Conservation (phyloP, 176 grass and related monocot genomes). For the Carex cristatella region DNA sequence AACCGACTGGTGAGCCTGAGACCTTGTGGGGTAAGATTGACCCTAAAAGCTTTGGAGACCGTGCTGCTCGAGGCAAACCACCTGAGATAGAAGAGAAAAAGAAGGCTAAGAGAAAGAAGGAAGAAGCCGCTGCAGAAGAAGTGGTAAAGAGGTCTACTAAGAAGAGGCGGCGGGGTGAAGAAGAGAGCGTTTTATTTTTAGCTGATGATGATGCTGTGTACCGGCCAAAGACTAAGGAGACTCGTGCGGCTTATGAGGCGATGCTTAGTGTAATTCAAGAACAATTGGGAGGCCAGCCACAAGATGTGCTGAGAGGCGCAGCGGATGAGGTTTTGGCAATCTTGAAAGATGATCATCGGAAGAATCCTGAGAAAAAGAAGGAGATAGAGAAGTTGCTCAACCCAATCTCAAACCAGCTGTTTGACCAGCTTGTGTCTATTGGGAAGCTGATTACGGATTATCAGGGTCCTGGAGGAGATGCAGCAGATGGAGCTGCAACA, state of each 20-base stretch:
- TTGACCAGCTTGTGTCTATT: slow-evolving; percentile 76
- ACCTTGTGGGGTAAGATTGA: slow-evolving; percentile 76
- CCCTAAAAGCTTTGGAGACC: slow-evolving; percentile 66
- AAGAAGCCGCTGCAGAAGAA: slow-evolving; percentile 31
- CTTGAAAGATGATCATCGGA: slow-evolving; percentile 77
- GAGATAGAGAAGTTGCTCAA: slow-evolving; percentile 88
- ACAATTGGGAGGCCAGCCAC: slow-evolving; percentile 69
- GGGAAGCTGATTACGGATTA: slow-evolving; percentile 79
- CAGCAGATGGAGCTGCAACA: background rate
- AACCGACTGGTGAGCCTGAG: slow-evolving; percentile 90
- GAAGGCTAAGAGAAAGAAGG: slow-evolving; percentile 61
- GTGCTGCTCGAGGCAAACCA: slow-evolving; percentile 52
- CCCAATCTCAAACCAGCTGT: slow-evolving; percentile 57
- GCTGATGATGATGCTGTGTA: slow-evolving; percentile 62
- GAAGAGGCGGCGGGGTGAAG: slow-evolving; percentile 62
- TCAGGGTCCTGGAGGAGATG: slow-evolving; percentile 43
- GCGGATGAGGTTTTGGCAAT: slow-evolving; percentile 68
- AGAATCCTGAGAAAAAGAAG: slow-evolving; percentile 89
- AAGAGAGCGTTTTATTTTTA: slow-evolving; percentile 68
- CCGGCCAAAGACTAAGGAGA: slow-evolving; percentile 90
- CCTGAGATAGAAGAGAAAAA: slow-evolving; percentile 71
- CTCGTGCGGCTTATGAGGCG: slow-evolving; percentile 81
- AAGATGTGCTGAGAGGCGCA: slow-evolving; percentile 58
- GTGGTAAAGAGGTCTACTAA: slow-evolving; percentile 10
- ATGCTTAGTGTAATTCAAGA: slow-evolving; percentile 79